A percentile compares a stretch with the other conserved stretches of the same genome.
These are phyloP conservation scores for Pseudogymnoascus pannorum DNA, from an alignment of 2,329 filamentous ascomycete genomes.

Conservation along the genomic window DNA sequence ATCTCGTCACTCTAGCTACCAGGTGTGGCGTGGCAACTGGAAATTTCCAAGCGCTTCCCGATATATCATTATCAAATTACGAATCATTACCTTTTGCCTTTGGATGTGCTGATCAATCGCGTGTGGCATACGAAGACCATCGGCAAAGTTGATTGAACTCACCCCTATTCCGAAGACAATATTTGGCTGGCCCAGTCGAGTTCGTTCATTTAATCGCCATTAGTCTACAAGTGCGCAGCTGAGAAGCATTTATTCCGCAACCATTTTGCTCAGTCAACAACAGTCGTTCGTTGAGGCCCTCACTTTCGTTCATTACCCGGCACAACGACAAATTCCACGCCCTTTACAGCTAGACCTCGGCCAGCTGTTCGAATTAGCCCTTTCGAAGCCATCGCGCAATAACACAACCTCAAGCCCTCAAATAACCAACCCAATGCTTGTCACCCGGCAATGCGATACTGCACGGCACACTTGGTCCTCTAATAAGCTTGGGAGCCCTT, in stretches of 20 bases:
- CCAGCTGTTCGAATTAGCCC: constrained; percentile 5
- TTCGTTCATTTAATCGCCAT: background rate
- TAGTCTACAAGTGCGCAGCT: background rate
- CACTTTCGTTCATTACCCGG: constrained; percentile 10
- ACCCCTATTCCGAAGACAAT: background rate
- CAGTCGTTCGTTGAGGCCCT: constrained; percentile 4
- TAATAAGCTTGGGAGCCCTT: constrained; percentile 29
- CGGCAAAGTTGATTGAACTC: background rate
- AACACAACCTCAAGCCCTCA: constrained; percentile 4
- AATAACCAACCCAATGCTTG: constrained; percentile 26
- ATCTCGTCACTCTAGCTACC: background rate
- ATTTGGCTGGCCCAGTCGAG: constrained; percentile 1
- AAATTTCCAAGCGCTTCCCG: background rate
- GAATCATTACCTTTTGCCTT: background rate
- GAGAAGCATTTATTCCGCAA: background rate
- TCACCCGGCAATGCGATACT: constrained; percentile 31
- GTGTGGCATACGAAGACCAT: background rate
- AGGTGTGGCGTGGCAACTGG: background rate
- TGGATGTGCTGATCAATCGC: background rate
- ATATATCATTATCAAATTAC: background rate
- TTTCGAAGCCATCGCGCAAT: background rate
- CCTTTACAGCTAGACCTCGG: constrained; percentile 6
- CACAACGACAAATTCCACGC: constrained; percentile 2
- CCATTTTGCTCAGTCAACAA: constrained; percentile 10
- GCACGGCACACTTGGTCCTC: constrained; percentile 32